Evolutionary conservation across 495 filamentous ascomycete species (phyloP).

Genomic region (Terfezia claveryi): DNA sequence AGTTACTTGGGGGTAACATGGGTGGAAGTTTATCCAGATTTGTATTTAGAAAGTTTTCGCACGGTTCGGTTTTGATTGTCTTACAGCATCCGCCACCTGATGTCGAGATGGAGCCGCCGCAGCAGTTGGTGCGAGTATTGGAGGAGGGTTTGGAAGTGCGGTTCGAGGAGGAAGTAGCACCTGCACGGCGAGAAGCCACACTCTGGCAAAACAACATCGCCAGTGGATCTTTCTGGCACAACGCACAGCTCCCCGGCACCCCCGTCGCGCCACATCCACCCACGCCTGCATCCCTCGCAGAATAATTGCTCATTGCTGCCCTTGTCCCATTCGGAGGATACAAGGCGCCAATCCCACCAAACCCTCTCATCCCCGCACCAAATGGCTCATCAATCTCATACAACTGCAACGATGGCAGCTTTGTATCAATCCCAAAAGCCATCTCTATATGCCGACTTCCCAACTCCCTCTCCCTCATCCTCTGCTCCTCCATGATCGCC

Average conservation of each 20-base stretch:
- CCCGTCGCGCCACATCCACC: conserved; percentile 22
- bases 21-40: conserved; percentile 23
- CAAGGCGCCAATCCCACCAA: background rate
- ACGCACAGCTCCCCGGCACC: conserved; percentile 58
- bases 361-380: background rate
- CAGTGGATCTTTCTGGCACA: conserved; percentile 55
- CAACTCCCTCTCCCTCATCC: conserved; percentile 1
- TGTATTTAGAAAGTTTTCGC: conserved; percentile 1
- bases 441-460: background rate
- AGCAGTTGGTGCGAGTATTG: conserved; percentile 18
- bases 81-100: conserved; percentile 21
- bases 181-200: conserved; percentile 36
- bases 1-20: background rate
- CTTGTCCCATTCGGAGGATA: background rate
- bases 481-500: conserved; percentile 19
- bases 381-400: conserved; percentile 1
- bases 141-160: background rate
- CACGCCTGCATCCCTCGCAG: background rate
- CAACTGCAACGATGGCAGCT: conserved; percentile 7
- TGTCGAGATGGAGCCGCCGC: conserved; percentile 25
- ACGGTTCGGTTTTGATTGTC: conserved; percentile 7
- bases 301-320: background rate
- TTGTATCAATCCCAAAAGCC: background rate
- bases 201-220: conserved; percentile 73
- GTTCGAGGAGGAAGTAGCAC: background rate